Evolutionary conservation across 441 rosid species (phyloP).

Genomic region (Gossypium schwendimanii): DNA sequence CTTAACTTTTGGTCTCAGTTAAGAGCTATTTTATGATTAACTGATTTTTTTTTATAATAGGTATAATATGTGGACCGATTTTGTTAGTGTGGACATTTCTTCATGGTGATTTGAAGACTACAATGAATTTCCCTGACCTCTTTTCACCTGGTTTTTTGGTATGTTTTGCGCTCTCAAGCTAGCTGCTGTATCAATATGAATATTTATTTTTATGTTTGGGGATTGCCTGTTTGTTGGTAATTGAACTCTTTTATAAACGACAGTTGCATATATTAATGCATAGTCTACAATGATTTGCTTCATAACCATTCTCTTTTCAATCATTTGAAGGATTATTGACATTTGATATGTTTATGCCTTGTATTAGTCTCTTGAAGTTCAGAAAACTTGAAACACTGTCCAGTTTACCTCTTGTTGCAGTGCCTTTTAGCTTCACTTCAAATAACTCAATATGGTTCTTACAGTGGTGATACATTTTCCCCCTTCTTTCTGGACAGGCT

Average conservation of each 20-base stretch:
- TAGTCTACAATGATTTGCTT: not conserved
- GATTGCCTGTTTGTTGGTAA: not conserved
- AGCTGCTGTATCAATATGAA: not conserved
- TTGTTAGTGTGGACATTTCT: slow-evolving; percentile 76
- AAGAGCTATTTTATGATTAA: slow-evolving; percentile 3
- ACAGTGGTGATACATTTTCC: not conserved
- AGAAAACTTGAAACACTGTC: not conserved
- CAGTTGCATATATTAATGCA: not conserved
- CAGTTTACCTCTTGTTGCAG: not conserved
- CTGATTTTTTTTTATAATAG: slow-evolving; percentile 34
- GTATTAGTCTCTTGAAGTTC: not conserved
- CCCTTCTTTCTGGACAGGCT: slow-evolving; percentile 35
- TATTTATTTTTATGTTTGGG: not conserved
- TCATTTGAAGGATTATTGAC: not conserved
- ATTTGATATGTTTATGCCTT: not conserved
- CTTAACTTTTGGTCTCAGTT: slow-evolving; percentile 2
- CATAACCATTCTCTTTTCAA: not conserved
- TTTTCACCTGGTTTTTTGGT: slow-evolving; percentile 82
- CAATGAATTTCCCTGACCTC: slow-evolving; percentile 57
- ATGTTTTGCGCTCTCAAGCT: slow-evolving; percentile 14
- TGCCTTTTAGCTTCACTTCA: not conserved
- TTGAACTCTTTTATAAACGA: not conserved
- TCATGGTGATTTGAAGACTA: slow-evolving; percentile 60
- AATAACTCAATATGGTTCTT: not conserved
- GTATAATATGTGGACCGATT: slow-evolving; percentile 73